phyloP scores from a whole-genome alignment of 108 stramenopile species.

The Fragilariopsis cylindrus region DNA sequence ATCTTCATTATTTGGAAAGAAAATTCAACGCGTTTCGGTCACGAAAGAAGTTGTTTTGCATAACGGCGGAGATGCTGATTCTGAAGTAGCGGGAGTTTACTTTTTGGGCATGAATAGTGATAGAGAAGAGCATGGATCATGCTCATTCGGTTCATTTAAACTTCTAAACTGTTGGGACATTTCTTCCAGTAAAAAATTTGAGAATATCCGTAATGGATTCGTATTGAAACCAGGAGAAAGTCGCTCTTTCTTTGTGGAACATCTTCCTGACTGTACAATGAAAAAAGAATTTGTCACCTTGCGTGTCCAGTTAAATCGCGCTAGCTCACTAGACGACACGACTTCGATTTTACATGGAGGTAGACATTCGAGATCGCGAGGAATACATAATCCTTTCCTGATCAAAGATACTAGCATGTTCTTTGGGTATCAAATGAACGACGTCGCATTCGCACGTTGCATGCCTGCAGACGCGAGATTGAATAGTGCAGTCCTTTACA shows the following conservation, averaged over 20 bases:
- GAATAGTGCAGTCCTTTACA: not conserved
- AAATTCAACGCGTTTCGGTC: slow-evolving; percentile 27
- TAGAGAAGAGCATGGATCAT: slow-evolving; percentile 20
- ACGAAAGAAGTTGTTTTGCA: slow-evolving; percentile 63
- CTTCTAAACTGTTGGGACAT: slow-evolving; percentile 48
- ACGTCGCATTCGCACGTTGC: not conserved
- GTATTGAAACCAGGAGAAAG: slow-evolving; percentile 64
- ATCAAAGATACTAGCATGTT: slow-evolving; percentile 2
- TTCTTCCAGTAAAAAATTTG: slow-evolving; percentile 14
- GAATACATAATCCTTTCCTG: slow-evolving; percentile 5
- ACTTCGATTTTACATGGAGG: not conserved
- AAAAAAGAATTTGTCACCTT: slow-evolving; percentile 36
- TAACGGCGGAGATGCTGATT: slow-evolving; percentile 60
- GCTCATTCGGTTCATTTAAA: slow-evolving; percentile 44
- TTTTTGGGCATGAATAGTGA: slow-evolving; percentile 35
- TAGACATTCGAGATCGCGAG: slow-evolving; percentile 10
- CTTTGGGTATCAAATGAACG: slow-evolving; percentile 4
- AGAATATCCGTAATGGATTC: slow-evolving; percentile 45
- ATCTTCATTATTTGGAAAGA: slow-evolving; percentile 12
- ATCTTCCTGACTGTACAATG: slow-evolving; percentile 59
- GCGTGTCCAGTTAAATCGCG: not conserved
- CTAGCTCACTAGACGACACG: not conserved
- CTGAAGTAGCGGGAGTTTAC: slow-evolving; percentile 43
- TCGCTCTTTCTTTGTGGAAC: slow-evolving; percentile 58
- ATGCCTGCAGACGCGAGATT: not conserved